Percentiles rank a stretch among this genome's conserved stretches.
Evolutionary conservation across 306 rosid species (phyloP).

Genomic region (Gleditsia sinensis): DNA sequence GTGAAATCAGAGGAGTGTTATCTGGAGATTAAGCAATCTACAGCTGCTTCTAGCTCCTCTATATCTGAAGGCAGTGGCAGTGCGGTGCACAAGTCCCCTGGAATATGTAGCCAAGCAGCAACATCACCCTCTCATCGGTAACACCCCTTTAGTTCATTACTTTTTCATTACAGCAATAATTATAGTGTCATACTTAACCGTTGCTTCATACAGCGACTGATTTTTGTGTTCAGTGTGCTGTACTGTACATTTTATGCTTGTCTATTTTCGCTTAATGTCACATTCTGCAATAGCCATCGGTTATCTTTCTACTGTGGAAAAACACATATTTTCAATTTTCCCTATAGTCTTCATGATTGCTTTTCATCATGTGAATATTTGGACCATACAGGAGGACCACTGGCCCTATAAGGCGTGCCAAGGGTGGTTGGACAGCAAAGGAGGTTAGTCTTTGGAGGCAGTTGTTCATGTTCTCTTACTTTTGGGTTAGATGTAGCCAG

Average conservation of each 20-base stretch:
- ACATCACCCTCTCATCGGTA: conserved; percentile 76
- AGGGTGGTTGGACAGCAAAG: conserved; percentile 97
- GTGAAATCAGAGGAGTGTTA: conserved; percentile 72
- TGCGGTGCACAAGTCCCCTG: conserved; percentile 70
- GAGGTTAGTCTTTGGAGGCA: conserved; percentile 61
- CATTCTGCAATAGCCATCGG: background rate
- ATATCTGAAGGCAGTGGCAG: conserved; percentile 78
- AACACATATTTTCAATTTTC: conserved; percentile 3
- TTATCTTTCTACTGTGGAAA: background rate
- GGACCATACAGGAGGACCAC: conserved; percentile 68
- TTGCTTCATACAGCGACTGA: too few species aligned
- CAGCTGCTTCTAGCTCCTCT: conserved; percentile 82
- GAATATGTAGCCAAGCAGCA: conserved; percentile 65
- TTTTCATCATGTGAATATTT: conserved; percentile 18
- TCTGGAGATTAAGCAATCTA: conserved; percentile 84
- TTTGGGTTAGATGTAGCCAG: conserved; percentile 34
- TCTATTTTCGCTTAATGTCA: conserved; percentile 7
- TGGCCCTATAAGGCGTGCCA: conserved; percentile 96
- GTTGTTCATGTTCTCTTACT: background rate
- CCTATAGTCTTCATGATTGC: conserved; percentile 18
- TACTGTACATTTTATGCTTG: background rate
- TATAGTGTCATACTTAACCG: too few species aligned
- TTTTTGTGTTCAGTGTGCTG: background rate
- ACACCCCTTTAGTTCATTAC: conserved; percentile 28
- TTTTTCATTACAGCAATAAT: conserved; percentile 16